Evolutionary conservation across 768 basidiomycete genomes (phyloP).

Genomic region (Piloderma croceum): DNA sequence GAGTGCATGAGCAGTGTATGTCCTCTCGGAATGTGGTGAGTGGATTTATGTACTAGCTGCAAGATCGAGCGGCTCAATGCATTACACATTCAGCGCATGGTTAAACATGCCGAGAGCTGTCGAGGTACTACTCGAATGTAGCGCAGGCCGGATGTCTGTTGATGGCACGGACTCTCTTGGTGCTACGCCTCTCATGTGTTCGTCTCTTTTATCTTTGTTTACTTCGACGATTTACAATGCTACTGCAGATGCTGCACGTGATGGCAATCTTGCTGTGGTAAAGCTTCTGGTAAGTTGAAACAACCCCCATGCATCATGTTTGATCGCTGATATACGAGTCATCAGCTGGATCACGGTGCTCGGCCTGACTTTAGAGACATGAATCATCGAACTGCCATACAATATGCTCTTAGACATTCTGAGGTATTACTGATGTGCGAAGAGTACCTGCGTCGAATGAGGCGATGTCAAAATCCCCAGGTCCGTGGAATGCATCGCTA

Average conservation of each 20-base stretch:
- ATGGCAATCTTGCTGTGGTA: slow-evolving; percentile 64
- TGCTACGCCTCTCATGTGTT: slow-evolving; percentile 83
- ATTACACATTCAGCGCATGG: too few relatives aligned
- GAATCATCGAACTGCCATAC: slow-evolving; percentile 66
- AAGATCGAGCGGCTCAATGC: too few relatives aligned
- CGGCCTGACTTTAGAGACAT: slow-evolving; percentile 69
- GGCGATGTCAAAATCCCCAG: not conserved
- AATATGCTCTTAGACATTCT: slow-evolving; percentile 60
- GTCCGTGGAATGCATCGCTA: too few relatives aligned
- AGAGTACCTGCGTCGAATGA: slow-evolving; percentile 49
- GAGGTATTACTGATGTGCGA: slow-evolving; percentile 69
- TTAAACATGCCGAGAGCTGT: slow-evolving; percentile 59
- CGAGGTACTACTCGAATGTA: slow-evolving; percentile 57
- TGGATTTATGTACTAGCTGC: too few relatives aligned
- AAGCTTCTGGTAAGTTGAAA: slow-evolving; percentile 49
- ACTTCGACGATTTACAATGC: not conserved
- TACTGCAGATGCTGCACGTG: slow-evolving; percentile 65
- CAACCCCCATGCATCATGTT: too few relatives aligned
- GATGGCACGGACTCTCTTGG: slow-evolving; percentile 72
- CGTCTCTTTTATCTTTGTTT: slow-evolving; percentile 24
- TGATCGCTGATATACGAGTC: too few relatives aligned
- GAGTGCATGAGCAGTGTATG: slow-evolving; percentile 66
- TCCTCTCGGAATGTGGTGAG: slow-evolving; percentile 70
- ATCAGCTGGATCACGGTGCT: slow-evolving; percentile 62
- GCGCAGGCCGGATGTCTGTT: slow-evolving; percentile 57